Evolutionary conservation across 2,329 filamentous ascomycete genomes (phyloP).

Genomic region (Ascochyta viciae-villosae): DNA sequence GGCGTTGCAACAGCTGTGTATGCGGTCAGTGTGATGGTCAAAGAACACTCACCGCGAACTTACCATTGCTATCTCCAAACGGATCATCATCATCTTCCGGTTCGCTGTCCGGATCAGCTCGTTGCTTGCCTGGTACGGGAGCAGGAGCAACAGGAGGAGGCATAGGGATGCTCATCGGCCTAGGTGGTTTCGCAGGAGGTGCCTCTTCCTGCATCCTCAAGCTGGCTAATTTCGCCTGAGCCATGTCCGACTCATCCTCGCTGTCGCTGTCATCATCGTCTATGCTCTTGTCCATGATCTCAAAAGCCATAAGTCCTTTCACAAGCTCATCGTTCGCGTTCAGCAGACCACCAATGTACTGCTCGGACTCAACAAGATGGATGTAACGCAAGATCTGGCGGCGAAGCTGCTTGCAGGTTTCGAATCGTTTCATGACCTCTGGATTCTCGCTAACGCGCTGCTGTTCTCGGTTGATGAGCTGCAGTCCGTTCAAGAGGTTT

Average conservation of each 20-base stretch:
- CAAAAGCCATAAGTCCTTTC: slow-evolving; percentile 88
- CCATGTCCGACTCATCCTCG: slow-evolving; percentile 55
- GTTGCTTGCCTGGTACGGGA: slow-evolving; percentile 45
- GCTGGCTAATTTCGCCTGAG: slow-evolving; percentile 54
- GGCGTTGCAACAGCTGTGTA: slow-evolving; percentile 61
- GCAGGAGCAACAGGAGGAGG: slow-evolving; percentile 34
- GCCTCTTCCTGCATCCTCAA: slow-evolving; percentile 51
- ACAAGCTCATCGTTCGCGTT: slow-evolving; percentile 97
- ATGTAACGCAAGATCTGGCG: slow-evolving; percentile 90
- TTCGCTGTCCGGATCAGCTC: slow-evolving; percentile 63
- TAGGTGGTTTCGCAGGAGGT: slow-evolving; percentile 58
- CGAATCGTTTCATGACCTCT: slow-evolving; percentile 77
- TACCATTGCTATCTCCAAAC: slow-evolving; percentile 80
- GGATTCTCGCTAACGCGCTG: slow-evolving; percentile 87
- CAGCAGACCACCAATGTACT: slow-evolving; percentile 89
- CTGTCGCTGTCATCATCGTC: slow-evolving; percentile 74
- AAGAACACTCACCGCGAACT: not conserved
- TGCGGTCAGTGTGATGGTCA: slow-evolving; percentile 10
- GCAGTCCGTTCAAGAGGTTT: slow-evolving; percentile 85
- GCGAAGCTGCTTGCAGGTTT: slow-evolving; percentile 83
- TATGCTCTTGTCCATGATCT: slow-evolving; percentile 88
- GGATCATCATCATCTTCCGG: slow-evolving; percentile 76
- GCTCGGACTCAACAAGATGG: slow-evolving; percentile 84
- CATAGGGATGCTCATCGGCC: slow-evolving; percentile 53
- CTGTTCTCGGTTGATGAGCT: slow-evolving; percentile 87